A percentile compares a stretch with the other conserved stretches of the same genome.
These are phyloP conservation scores for Mycena floridula DNA, from an alignment of 768 basidiomycete species.

Conservation along the genomic window DNA sequence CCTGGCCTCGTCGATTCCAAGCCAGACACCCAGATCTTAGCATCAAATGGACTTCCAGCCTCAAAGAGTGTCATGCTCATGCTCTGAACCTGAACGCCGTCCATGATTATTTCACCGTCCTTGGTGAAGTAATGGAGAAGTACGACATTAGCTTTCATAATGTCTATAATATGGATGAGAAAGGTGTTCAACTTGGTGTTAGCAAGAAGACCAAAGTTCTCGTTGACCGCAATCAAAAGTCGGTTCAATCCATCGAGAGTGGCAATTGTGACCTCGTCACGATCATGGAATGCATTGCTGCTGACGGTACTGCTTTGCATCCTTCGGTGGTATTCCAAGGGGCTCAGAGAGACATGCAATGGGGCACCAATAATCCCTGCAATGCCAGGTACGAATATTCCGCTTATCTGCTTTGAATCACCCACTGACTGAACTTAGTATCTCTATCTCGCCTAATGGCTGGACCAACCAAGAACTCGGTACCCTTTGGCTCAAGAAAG, in stretches of 20 bases:
- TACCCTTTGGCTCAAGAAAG: constrained; percentile 9
- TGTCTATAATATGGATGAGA: constrained; percentile 10
- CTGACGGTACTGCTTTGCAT: not conserved
- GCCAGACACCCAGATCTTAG: not conserved
- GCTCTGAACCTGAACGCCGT: not conserved
- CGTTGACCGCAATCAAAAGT: constrained; percentile 6
- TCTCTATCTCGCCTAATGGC: constrained; percentile 12
- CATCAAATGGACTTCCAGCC: too few relatives aligned
- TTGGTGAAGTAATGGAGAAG: not conserved
- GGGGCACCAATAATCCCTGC: not conserved
- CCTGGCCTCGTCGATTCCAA: not conserved
- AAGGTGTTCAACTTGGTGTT: constrained; percentile 6
- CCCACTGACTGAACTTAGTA: constrained; percentile 1
- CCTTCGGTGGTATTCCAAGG: not conserved
- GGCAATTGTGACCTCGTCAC: constrained; percentile 1
- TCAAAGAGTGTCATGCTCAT: not conserved
- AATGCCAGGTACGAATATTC: too few relatives aligned
- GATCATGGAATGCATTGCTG: not conserved
- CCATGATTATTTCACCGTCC: not conserved
- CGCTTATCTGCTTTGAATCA: not conserved
- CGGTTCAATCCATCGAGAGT: not conserved
- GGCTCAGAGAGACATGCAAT: not conserved
- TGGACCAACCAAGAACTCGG: constrained; percentile 14
- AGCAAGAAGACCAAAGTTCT: constrained; percentile 3
- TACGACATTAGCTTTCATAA: not conserved